Base-by-base conservation (phyloP, 192 early-diverging fungal species). In the Podila epigama region DNA sequence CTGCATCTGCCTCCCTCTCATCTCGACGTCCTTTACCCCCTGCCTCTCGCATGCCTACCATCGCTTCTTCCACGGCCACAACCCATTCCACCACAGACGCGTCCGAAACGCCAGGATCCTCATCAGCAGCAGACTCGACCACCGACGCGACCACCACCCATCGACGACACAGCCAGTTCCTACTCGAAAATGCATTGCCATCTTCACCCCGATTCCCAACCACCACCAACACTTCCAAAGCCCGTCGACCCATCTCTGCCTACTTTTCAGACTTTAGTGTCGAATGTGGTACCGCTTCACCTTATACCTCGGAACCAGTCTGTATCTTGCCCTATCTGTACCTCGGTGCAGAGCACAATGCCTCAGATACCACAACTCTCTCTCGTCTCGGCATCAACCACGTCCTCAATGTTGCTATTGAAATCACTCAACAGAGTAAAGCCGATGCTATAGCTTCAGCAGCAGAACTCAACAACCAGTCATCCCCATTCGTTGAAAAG, bases 351-450 rank as follows among this genome's bases (percentile, higher is more conserved):
- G 85, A 88, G 61, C 68, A 83, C 40, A 91, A 89, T 70, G 89
- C 91, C 22, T 69, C 79, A 18, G 84, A 93, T 68, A n/a, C 79
- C 20, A 16, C 40, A 22, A 65, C 83, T 8, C 68, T 95, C 0
- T 66, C 75, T 16, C 57, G 82, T 10, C 71, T 90, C 20, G 72
- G 79, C 31, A 85, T 94, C 60, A 81, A 82, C 8, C 85, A 68
- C 42, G 86, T 95, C 32, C 40, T 95, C 40, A 94, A 94, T 71
- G 91, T 93, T 25, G 93, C 91, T 7, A 79, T 85, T 6, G 93
- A 95, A 69, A 87, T 95, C 35, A 79, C 79, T 41, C 80, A 53
- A 5, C 25, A 53, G 13, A 53, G 28, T 9, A 12, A 53, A 1
- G 28, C 4, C 12, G 51, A 53, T 15, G 22, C 25, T 31, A 4